Evolutionary conservation across 2,329 filamentous ascomycete species (phyloP).

Genomic region (Sclerotinia borealis): DNA sequence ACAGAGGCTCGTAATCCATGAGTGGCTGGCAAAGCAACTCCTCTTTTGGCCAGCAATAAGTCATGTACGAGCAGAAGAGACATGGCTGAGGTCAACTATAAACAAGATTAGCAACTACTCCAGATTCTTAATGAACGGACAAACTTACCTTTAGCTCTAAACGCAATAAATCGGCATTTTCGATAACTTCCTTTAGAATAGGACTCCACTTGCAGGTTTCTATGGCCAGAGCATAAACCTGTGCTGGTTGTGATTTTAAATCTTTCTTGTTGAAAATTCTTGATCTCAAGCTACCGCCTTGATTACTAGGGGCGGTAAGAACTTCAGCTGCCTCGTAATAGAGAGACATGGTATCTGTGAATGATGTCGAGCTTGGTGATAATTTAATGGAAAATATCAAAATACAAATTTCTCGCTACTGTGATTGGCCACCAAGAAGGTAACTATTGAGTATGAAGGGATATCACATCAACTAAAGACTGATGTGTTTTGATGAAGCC

Average conservation of each 20-base stretch:
- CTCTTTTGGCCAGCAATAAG: constrained; percentile 71
- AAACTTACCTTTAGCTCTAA: constrained; percentile 71
- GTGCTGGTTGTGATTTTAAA: constrained; percentile 70
- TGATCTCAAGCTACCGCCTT: constrained; percentile 80
- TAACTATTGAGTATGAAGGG: not conserved
- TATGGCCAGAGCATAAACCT: constrained; percentile 80
- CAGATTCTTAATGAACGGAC: not conserved
- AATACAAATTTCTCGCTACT: not conserved
- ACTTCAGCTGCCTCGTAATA: constrained; percentile 86
- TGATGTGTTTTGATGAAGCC: not conserved
- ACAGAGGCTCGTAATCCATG: constrained; percentile 74
- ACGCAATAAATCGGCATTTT: constrained; percentile 68
- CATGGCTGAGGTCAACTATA: constrained; percentile 71
- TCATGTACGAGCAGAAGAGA: constrained; percentile 83
- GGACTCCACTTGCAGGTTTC: constrained; percentile 89
- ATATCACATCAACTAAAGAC: not conserved
- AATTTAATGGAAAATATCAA: constrained; percentile 4
- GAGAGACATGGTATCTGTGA: constrained; percentile 64
- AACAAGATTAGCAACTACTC: constrained; percentile 8
- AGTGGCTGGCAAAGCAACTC: constrained; percentile 71
- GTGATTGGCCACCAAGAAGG: constrained; percentile 1
- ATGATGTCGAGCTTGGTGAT: not conserved
- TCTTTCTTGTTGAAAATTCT: constrained; percentile 70
- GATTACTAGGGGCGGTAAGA: constrained; percentile 55
- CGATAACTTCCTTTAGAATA: constrained; percentile 83